Conservation (phyloP, 2,329 filamentous ascomycete species). For the Sporothrix pseudoabietina region DNA sequence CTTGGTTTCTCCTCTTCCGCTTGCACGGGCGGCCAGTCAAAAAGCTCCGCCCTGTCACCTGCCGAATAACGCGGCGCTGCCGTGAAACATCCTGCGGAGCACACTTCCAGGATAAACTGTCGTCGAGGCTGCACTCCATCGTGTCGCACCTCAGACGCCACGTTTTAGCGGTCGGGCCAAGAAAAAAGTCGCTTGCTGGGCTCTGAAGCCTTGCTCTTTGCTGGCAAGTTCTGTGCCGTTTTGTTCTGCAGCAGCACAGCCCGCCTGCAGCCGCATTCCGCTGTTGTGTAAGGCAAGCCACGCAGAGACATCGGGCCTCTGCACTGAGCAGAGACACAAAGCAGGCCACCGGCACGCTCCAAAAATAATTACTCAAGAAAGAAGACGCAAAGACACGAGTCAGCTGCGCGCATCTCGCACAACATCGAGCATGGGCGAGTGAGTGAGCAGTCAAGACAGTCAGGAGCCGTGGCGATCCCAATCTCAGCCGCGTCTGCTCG, state of each 20-base stretch:
- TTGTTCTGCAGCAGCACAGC: constrained; percentile 10
- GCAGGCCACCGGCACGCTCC: background rate
- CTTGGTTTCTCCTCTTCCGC: background rate
- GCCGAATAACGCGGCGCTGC: constrained; percentile 13
- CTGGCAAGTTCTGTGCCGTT: background rate
- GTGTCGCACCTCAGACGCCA: background rate
- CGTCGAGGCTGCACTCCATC: background rate
- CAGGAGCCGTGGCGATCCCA: constrained; percentile 21
- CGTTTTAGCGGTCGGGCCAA: background rate
- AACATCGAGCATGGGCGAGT: constrained; percentile 1
- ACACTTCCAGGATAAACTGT: background rate
- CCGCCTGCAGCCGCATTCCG: background rate
- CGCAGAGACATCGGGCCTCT: background rate
- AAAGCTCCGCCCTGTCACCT: background rate
- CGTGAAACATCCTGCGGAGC: constrained; percentile 5
- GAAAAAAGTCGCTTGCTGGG: background rate
- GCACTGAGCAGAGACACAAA: background rate
- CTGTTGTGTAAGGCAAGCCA: constrained; percentile 3
- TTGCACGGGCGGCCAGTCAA: background rate
- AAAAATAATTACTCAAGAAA: background rate
- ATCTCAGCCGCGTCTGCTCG: background rate
- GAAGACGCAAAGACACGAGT: background rate
- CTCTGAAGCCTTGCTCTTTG: background rate
- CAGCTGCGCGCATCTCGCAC: background rate
- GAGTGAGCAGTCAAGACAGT: constrained; percentile 3